Evolutionary conservation across 2,329 filamentous ascomycete genomes (phyloP).

Genomic region (Chaetothyriales sp.): DNA sequence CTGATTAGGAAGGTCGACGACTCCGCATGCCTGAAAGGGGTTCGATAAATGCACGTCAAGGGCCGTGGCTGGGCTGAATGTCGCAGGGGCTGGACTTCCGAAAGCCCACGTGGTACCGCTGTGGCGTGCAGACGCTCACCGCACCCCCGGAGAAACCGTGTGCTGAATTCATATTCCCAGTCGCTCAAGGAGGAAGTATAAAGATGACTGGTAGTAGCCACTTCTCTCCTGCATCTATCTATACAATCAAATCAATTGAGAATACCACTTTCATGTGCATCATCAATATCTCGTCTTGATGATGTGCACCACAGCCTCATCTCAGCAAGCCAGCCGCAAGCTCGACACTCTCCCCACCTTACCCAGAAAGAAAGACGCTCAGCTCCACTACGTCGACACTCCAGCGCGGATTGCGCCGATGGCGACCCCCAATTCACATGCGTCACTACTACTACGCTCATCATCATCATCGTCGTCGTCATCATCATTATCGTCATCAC

Average conservation of each 20-base stretch:
- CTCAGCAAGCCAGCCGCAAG: not conserved
- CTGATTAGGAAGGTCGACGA: not conserved
- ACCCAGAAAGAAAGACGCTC: constrained; percentile 4
- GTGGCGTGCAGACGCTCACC: no score
- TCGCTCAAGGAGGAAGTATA: no score
- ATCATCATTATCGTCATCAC: constrained; percentile 41
- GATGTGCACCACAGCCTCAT: not conserved
- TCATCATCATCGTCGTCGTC: constrained; percentile 66
- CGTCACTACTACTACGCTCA: constrained; percentile 48
- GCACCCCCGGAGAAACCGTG: no score
- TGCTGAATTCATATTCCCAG: no score
- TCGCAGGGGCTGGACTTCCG: not conserved
- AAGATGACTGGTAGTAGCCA: no score
- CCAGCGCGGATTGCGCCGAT: constrained; percentile 8
- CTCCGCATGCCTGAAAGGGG: not conserved
- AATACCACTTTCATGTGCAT: not conserved
- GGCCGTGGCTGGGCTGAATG: not conserved
- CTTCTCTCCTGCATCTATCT: no score
- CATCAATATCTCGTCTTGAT: not conserved
- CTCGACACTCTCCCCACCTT: not conserved
- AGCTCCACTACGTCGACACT: constrained; percentile 12
- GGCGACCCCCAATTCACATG: constrained; percentile 51
- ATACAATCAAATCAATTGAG: not conserved
- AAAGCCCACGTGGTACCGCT: not conserved
- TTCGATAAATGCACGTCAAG: not conserved